Evolutionary conservation across 208 protist species (phyloP), one percentile per base, ranked within the genome.

Genomic region (Novymonas esmeraldas): DNA sequence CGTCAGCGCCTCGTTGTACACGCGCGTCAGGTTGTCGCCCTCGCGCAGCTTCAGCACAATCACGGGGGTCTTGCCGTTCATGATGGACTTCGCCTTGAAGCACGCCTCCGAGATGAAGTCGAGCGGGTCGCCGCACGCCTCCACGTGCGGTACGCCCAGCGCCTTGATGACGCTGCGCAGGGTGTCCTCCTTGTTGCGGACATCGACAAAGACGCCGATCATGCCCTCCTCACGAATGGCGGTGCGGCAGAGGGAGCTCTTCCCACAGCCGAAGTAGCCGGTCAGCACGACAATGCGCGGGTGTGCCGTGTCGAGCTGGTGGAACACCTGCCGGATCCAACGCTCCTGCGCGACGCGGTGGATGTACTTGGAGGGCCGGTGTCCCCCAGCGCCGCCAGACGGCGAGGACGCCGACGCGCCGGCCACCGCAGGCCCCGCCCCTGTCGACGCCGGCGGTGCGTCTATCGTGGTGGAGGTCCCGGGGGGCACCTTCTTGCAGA

Each of bases 101-200:
- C 82, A 93, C 10, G 87, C 88, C 55, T 95, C 87, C 0, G 73
- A 62, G 49, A 93, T 89, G 44, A 95, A 95, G 62, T 92, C 86
- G 28, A 89, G 66, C n/a, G 87, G 76, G 59, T 95, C 87, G 41
- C 90, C 90, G 68, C 90, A 95, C 11, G 85, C 83, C 46, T 95
- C 90, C 9, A 92, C 87, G 49, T 90, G 85, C 14, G 81, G 85
- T 11, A 94, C 90, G 16, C 87, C 87, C 6, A 95, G 70, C 1
- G 87, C 79, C 51, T 92, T 92, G 50, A 90, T 79, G 7, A 83
- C 66, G 42, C 73, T 76, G 22, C 84, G 81, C 70, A 95, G 77
- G 28, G 85, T 78, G 55, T 92, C 89, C 63, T 92, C 86, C 51
- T 84, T 85, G 50, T 70, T 78, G 46, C 84, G 79, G 41, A 93